Base-by-base conservation (phyloP, 805 yeast species). In the Candida adriatica region DNA sequence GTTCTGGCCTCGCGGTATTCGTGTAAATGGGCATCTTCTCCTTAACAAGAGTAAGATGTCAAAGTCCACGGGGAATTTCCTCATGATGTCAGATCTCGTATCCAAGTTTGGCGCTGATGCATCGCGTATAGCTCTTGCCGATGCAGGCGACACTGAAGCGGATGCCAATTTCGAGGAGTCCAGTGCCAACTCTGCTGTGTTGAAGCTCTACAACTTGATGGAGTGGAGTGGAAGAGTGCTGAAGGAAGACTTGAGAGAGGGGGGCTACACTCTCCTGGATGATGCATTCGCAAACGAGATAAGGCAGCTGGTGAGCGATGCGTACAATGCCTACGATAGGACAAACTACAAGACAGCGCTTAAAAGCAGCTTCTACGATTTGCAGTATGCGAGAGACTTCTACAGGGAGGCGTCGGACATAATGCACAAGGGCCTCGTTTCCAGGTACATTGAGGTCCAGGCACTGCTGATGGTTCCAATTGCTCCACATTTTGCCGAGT, bases 161-260 rank as follows among this genome's bases (percentile, higher is more conserved):
- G 98, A 92, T 61, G 98, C 98, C 33, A 92, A 92, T 67, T 84
- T 92, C 54, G 98, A 92, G 53, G 98, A 92, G 64, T 66, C 86
- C 39, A 88, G 79, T 53, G 98, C 98, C 33, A 92, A 92, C 53
- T 96, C 98, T 29, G 96, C 97, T 17, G 88, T 92, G 57, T 73
- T 92, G 58, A 83, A 97, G 65, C 71, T 92, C 56, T 82, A 73
- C 59, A 90, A 84, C 33, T 70, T 90, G 59, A 90, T 85, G 58
- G 97, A 88, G 61, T 92, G 98, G 98, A 74, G 83, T 56, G 96
- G 87, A 57, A 92, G 81, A 35, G 64, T 75, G 34, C 60, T 78
- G 23, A 68, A 66, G 42, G 62, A 66, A 44, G 45, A 63, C 38
- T 68, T 81, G 44, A 73, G 86, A 57, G 63, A 75, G 26, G 73